These are phyloP conservation scores for Colletotrichum chlorophyti DNA, from an alignment of 2,329 filamentous ascomycete species.

Conservation along the genomic window DNA sequence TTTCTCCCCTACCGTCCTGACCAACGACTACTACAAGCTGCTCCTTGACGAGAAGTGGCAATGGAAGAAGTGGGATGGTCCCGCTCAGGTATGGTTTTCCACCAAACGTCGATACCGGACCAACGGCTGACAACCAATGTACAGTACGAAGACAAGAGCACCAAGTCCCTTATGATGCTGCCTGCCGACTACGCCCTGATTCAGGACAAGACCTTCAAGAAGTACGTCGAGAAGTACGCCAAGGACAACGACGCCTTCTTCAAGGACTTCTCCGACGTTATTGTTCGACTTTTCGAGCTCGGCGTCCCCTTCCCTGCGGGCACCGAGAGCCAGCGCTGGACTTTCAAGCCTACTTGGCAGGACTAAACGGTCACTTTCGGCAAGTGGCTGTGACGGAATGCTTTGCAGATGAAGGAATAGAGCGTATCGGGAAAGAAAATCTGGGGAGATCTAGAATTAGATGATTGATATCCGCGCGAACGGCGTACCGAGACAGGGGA, in stretches of 20 bases:
- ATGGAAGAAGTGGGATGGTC: conserved; percentile 90
- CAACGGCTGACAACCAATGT: neutral
- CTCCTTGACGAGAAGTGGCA: conserved; percentile 92
- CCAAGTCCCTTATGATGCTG: conserved; percentile 95
- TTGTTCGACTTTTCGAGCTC: conserved; percentile 88
- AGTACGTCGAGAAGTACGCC: conserved; percentile 84
- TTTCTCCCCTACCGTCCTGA: conserved; percentile 88
- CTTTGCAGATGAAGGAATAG: neutral
- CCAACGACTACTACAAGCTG: conserved; percentile 93
- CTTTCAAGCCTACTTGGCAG: conserved; percentile 64
- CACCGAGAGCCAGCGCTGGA: conserved; percentile 60
- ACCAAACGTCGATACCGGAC: neutral
- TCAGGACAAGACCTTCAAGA: conserved; percentile 86
- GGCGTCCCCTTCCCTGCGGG: conserved; percentile 85
- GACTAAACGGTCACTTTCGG: neutral
- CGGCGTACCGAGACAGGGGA: conserved; percentile 3
- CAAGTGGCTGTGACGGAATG: neutral
- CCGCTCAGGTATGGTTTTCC: conserved; percentile 63
- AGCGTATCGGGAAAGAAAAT: neutral
- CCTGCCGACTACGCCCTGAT: conserved; percentile 88
- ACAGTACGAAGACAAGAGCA: conserved; percentile 85
- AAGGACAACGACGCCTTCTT: conserved; percentile 93
- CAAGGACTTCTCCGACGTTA: conserved; percentile 83
- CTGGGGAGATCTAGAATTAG: conserved; percentile 14
- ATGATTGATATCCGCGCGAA: conserved; percentile 21